These are phyloP conservation scores for Pseudogymnoascus pannorum DNA, from an alignment of 2,329 filamentous ascomycete genomes.

Conservation along the genomic window DNA sequence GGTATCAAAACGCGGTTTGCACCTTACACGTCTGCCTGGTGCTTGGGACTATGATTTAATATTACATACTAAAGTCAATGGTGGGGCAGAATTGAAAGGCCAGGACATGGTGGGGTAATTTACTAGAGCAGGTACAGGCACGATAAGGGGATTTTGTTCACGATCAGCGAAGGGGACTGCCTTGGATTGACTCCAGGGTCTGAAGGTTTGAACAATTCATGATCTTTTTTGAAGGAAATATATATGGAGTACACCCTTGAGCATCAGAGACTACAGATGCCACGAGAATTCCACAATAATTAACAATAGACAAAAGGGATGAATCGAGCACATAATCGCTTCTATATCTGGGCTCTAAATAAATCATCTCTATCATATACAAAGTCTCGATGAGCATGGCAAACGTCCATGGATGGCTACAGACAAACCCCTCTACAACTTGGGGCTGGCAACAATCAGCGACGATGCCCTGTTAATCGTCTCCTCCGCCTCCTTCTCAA, in stretches of 20 bases:
- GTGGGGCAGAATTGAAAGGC: neutral
- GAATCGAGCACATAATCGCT: neutral
- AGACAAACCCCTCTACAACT: conserved; percentile 39
- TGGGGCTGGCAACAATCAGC: conserved; percentile 49
- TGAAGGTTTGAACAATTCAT: no score
- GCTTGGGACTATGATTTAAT: neutral
- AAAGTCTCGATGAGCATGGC: neutral
- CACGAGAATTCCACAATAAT: neutral
- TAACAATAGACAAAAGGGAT: neutral
- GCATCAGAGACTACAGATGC: neutral
- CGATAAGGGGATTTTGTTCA: neutral
- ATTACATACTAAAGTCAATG: neutral
- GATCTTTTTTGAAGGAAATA: no score
- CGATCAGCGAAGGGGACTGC: neutral
- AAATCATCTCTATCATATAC: conserved; percentile 4
- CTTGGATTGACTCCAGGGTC: neutral
- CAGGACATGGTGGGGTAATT: neutral
- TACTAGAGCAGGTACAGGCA: neutral
- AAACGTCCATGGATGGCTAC: neutral
- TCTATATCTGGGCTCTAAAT: conserved; percentile 1
- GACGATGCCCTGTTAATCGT: conserved; percentile 53
- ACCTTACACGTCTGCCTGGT: conserved; percentile 3
- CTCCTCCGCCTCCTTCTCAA: conserved; percentile 68
- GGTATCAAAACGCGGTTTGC: neutral
- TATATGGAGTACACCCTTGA: neutral